phyloP scores from a whole-genome alignment of 331 rosid genomes.

The Erythrophleum ivorense region DNA sequence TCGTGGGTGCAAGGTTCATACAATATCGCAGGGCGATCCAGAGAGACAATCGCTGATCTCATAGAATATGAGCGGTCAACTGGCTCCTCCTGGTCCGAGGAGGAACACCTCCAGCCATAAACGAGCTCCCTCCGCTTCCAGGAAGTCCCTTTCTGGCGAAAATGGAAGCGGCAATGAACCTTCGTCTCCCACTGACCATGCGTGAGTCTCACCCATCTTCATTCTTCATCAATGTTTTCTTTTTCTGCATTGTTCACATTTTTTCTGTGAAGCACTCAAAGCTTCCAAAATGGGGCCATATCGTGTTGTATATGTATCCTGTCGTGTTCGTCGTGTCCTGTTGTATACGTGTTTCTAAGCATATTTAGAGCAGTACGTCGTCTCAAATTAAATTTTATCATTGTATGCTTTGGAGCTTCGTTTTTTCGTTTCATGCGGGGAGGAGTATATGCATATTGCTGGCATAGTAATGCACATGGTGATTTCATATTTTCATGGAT shows the following conservation, averaged over 20 bases:
- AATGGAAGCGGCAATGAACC: conserved; percentile 37
- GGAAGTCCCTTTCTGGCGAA: conserved; percentile 27
- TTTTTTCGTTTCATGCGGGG: conserved; percentile 4
- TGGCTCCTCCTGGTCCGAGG: conserved; percentile 36
- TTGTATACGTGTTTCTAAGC: background rate
- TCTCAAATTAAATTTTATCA: background rate
- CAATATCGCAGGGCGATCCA: background rate
- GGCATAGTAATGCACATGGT: background rate
- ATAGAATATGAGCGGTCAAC: conserved; percentile 38
- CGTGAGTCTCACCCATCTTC: conserved; percentile 46
- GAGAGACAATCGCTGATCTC: background rate
- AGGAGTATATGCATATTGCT: background rate
- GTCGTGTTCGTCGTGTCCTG: background rate
- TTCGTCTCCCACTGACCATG: conserved; percentile 29
- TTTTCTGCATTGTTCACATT: background rate
- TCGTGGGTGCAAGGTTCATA: background rate
- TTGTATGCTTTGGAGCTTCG: background rate
- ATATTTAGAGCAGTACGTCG: background rate
- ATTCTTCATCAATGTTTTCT: background rate
- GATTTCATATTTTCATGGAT: background rate
- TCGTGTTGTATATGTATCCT: background rate
- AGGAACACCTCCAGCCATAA: conserved; percentile 42
- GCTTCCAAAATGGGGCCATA: background rate
- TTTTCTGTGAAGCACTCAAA: background rate
- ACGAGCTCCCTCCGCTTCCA: conserved; percentile 54